Base-by-base conservation (phyloP, 2,329 filamentous ascomycete genomes). In the Trichoderma asperellum region DNA sequence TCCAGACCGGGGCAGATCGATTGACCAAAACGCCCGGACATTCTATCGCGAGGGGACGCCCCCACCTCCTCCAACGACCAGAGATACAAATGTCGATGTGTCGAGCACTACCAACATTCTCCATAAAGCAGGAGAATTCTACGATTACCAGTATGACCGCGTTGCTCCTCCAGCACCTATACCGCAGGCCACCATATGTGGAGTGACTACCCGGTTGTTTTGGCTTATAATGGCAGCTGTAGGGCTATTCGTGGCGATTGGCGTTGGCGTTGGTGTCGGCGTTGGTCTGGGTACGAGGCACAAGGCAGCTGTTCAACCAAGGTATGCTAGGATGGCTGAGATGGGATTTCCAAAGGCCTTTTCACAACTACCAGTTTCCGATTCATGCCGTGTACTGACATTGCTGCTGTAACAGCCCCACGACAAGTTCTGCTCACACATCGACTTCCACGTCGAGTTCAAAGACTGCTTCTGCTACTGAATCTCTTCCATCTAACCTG, bases 1-100 rank as follows among this genome's bases (percentile, higher is more conserved):
- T 37, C 56, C 43, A 57, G 70, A 61, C 32, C 62, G 56, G 29
- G 56, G 63, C 32, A 53, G 16, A n/a, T 47, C 57, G 5, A 34
- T 53, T 34, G 55, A 56, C 43, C 69, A 64, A 43, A 76, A 70
- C 21, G 24, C 56, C 1, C 29, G 43, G 52, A 83, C 81, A 0
- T 83, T 83, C 47, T 81, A 80, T 72, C 79, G 80, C 21, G 81
- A 82, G 65, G 73, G 72, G 14, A 81, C 81, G n/a, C 75, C 40
- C 8, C 40, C 80, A 14, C 79, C 77, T 2, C 71, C 57, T 10
- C 62, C 53, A 4, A 16, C 14, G 2, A 65, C 63, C 2, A 66
- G 52, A 16, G 63, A 58, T 11, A 66, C 63, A 5, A 66, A 66
- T 14, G 11, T 66, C 68, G 40, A 74, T 35, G 58, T 10, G 24